A percentile compares a stretch with the other conserved stretches of the same genome.
phyloP scores from a whole-genome alignment of 495 filamentous ascomycete species.

The Aspergillus heteromorphus region DNA sequence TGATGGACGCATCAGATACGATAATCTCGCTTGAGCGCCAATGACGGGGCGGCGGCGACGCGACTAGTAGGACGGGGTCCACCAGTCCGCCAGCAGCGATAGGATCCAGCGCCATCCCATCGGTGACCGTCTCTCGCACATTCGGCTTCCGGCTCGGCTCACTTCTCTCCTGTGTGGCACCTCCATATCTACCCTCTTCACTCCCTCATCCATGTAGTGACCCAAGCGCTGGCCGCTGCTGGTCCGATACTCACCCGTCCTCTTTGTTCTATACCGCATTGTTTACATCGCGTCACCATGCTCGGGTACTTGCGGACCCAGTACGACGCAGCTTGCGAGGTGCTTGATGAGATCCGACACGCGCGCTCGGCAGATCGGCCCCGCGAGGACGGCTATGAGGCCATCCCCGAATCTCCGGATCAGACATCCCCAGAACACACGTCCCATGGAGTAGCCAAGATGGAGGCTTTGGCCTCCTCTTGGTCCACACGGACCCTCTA shows the following conservation, averaged over 20 bases:
- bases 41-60: not conserved
- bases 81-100: not conserved
- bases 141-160: not conserved
- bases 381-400: constrained; percentile 1
- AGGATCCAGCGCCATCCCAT: too few species aligned
- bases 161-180: too few species aligned
- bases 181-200: not conserved
- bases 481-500: constrained; percentile 2
- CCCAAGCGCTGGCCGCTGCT: not conserved
- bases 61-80: not conserved
- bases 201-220: not conserved
- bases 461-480: constrained; percentile 4
- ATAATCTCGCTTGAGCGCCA: not conserved
- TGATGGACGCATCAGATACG: not conserved
- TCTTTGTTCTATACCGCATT: not conserved
- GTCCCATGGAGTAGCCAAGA: constrained; percentile 2
- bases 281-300: not conserved
- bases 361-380: not conserved
- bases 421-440: not conserved
- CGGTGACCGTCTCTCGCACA: not conserved
- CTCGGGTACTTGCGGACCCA: not conserved
- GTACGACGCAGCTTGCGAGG: not conserved
- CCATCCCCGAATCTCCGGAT: not conserved
- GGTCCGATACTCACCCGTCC: not conserved
- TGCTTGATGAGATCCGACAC: not conserved